phyloP scores from a whole-genome alignment of 768 basidiomycete species.

The Rhodotorula toruloides region DNA sequence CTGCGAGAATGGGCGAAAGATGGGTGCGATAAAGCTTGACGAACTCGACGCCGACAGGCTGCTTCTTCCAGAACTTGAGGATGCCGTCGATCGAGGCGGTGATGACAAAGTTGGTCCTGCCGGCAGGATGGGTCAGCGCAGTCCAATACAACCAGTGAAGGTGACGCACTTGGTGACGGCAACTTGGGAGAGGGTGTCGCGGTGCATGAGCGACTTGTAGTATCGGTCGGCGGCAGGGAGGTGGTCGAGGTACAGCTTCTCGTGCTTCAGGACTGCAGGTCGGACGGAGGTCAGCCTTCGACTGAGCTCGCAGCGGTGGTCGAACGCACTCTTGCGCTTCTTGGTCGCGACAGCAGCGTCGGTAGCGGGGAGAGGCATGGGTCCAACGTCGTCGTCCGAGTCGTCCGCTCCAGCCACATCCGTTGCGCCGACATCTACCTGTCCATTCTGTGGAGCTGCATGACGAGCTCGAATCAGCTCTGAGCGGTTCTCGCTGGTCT shows the following conservation, averaged over 20 bases:
- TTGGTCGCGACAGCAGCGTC: conserved; percentile 51
- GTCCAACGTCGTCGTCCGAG: conserved; percentile 72
- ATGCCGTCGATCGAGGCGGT: conserved; percentile 94
- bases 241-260: conserved; percentile 85
- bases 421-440: conserved; percentile 18
- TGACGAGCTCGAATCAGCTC: no score
- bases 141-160: neutral
- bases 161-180: conserved; percentile 72
- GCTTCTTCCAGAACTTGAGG: conserved; percentile 99
- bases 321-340: conserved; percentile 69
- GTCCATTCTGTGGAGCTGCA: conserved; percentile 8
- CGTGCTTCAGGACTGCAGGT: conserved; percentile 76
- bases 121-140: neutral
- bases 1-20: conserved; percentile 66
- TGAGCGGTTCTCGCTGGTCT: no score
- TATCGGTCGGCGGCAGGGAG: conserved; percentile 89
- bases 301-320: no score
- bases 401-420: conserved; percentile 49
- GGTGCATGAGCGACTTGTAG: conserved; percentile 96
- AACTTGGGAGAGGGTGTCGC: conserved; percentile 81
- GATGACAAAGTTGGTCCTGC: conserved; percentile 83
- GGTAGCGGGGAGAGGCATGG: conserved; percentile 63
- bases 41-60: conserved; percentile 84
- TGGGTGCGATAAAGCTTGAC: conserved; percentile 98
- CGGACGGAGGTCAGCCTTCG: neutral